Base-by-base conservation (phyloP, 1,284 basidiomycete species). In the Irpex rosettiformis region DNA sequence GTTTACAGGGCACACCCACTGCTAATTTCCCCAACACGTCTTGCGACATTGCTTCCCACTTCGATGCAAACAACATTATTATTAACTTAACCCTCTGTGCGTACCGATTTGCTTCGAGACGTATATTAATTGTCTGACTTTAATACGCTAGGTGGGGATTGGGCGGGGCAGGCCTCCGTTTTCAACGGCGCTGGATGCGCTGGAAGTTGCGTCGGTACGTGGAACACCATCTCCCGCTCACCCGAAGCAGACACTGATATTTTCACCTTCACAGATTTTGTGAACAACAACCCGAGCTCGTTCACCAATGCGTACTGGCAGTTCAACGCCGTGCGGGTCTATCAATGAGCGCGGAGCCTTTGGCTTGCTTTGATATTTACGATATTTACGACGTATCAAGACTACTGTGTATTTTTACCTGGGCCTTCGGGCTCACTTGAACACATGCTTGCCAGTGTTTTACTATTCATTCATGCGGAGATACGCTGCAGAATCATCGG, bases 41-140 rank as follows among this genome's bases (percentile, higher is more conserved):
- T 37, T 86, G 83, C 67, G 72, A 81, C 54, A 77, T 86, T 54
- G 69, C 67, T 28, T 74, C 72, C 2, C 75, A 81, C 54, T 85
- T 88, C 67, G 79, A 78, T 8, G 69, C 77, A 5, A 78, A 86
- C 64, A 83, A 84, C 58, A 85, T 86, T 62, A 76, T 87, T 49
- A 84, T 88, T 68, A 83, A 87, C 65, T 66, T 79, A 61, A 77
- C 73, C 29, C 59, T 65, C 53, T 64, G 62, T 61, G 42, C 28
- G 62, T 63, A 28, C 51, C 53, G n/a, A 22, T 24, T 22, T 24
- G n/a, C 21, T 16, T 57, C 18, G 47, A 40, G 8, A n/a, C 40
- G 51, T 27, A 48, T n/a, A 37, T 43, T 30, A 21, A 3, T 6
- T 37, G 55, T 18, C 27, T 55, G 37, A 59, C 37, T 40, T 18